A percentile compares a stretch with the other conserved stretches of the same genome.
Conservation (phyloP, 768 basidiomycete genomes). For the Mycena leptocephala region DNA sequence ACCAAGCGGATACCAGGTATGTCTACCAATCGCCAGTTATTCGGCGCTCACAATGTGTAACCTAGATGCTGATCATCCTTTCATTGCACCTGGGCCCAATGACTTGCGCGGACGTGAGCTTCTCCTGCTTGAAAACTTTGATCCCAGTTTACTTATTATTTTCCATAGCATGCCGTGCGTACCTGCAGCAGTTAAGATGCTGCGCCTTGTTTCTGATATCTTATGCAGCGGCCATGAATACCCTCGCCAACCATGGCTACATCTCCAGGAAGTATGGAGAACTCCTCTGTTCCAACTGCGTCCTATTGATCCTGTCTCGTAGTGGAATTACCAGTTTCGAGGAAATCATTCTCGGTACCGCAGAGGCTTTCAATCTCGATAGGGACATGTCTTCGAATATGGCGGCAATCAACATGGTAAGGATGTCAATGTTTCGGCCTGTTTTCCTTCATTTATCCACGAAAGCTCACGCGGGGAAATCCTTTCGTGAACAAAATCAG, state of each 20-base stretch:
- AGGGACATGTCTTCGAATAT: not conserved
- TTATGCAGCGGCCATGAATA: conserved; percentile 19
- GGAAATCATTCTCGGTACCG: not conserved
- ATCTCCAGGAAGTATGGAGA: conserved; percentile 7
- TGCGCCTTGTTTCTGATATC: not conserved
- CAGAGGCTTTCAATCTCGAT: conserved; percentile 18
- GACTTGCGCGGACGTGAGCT: conserved; percentile 12
- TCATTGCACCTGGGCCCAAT: not conserved
- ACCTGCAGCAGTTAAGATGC: not conserved
- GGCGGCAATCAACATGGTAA: conserved; percentile 11
- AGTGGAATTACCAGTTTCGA: conserved; percentile 15
- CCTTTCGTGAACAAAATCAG: conserved; percentile 22
- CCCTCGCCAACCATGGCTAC: too few species aligned
- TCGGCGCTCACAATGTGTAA: not conserved
- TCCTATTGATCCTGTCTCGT: not conserved
- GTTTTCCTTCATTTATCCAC: not conserved
- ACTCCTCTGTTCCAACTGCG: not conserved
- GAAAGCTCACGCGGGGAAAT: conserved; percentile 17
- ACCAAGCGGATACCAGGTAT: conserved; percentile 9
- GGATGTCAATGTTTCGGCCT: not conserved
- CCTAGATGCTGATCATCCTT: too few species aligned
- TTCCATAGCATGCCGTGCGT: conserved; percentile 24
- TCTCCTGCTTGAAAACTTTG: conserved; percentile 3
- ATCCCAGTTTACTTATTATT: conserved; percentile 9
- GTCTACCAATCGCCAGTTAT: not conserved